Conservation (phyloP, 495 filamentous ascomycete genomes). For the Collariella sp. region DNA sequence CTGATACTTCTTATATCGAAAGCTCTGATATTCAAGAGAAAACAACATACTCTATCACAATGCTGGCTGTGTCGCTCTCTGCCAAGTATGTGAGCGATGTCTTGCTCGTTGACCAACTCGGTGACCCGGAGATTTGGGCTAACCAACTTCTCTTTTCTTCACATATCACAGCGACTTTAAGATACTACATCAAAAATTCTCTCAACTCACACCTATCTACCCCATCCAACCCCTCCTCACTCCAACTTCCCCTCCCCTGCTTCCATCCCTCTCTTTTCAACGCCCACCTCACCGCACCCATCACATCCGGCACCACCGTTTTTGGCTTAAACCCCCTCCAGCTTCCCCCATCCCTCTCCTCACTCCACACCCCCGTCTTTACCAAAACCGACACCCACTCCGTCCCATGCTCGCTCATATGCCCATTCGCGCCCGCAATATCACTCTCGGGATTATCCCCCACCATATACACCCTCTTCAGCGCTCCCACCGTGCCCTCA, state of each 20-base stretch:
- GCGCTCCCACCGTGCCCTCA: constrained; percentile 9
- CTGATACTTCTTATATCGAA: too few relatives aligned
- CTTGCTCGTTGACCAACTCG: too few relatives aligned
- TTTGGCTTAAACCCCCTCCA: constrained; percentile 37
- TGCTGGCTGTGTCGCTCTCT: too few relatives aligned
- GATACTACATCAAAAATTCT: too few relatives aligned
- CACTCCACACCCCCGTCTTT: constrained; percentile 70
- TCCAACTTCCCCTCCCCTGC: neutral
- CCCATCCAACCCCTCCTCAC: neutral
- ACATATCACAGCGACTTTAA: too few relatives aligned
- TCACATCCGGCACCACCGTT: constrained; percentile 56
- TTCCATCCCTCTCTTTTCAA: constrained; percentile 32
- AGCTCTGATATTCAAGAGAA: too few relatives aligned
- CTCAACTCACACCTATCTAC: too few relatives aligned
- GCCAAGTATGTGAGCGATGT: too few relatives aligned
- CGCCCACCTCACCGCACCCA: constrained; percentile 36
- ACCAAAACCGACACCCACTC: constrained; percentile 78
- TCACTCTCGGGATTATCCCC: constrained; percentile 94
- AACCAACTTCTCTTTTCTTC: too few relatives aligned
- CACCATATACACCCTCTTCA: constrained; percentile 85
- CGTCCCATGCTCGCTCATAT: constrained; percentile 53
- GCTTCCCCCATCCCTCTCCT: constrained; percentile 33
- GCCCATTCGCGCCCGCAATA: constrained; percentile 81
- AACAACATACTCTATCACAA: too few relatives aligned
- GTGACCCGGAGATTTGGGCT: too few relatives aligned